Conservation (phyloP, 768 basidiomycete genomes). For the Boletus rubescentipes region DNA sequence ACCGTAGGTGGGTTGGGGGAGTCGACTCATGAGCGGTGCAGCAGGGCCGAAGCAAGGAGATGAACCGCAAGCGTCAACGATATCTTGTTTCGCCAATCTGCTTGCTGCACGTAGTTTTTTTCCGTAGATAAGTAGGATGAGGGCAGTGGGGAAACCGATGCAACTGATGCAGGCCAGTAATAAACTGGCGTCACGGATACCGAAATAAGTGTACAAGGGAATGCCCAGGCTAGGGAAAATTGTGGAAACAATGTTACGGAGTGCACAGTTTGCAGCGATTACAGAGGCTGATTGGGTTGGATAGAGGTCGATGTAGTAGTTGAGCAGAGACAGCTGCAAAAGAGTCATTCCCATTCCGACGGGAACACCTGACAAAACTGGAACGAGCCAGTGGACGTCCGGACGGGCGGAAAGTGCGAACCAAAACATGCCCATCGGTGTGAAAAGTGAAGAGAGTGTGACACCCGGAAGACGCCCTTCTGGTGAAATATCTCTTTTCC, state of each 20-base stretch:
- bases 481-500: slow-evolving; percentile 17
- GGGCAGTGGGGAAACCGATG: slow-evolving; percentile 16
- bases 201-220: slow-evolving; percentile 18
- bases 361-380: slow-evolving; percentile 25
- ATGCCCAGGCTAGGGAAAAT: slow-evolving; percentile 19
- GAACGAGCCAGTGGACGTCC: slow-evolving; percentile 20
- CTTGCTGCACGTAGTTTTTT: slow-evolving; percentile 16
- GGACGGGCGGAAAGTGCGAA: slow-evolving; percentile 23
- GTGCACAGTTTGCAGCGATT: slow-evolving; percentile 22
- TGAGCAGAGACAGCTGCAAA: slow-evolving; percentile 24
- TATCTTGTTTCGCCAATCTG: slow-evolving; percentile 20
- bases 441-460: slow-evolving; percentile 19
- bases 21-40: slow-evolving; percentile 10
- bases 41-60: neutral
- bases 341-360: slow-evolving; percentile 30
- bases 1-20: slow-evolving; percentile 10
- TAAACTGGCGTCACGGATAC: slow-evolving; percentile 19
- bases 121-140: slow-evolving; percentile 16
- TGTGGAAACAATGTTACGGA: slow-evolving; percentile 15
- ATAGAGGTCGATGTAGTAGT: slow-evolving; percentile 29
- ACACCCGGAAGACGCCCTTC: slow-evolving; percentile 24
- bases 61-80: neutral
- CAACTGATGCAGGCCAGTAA: slow-evolving; percentile 23
- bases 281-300: slow-evolving; percentile 24
- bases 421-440: slow-evolving; percentile 28